Evolutionary conservation across 1,139 yeast species (phyloP), one percentile per base, ranked within the genome.

Genomic region (Diutina neorugosa): DNA sequence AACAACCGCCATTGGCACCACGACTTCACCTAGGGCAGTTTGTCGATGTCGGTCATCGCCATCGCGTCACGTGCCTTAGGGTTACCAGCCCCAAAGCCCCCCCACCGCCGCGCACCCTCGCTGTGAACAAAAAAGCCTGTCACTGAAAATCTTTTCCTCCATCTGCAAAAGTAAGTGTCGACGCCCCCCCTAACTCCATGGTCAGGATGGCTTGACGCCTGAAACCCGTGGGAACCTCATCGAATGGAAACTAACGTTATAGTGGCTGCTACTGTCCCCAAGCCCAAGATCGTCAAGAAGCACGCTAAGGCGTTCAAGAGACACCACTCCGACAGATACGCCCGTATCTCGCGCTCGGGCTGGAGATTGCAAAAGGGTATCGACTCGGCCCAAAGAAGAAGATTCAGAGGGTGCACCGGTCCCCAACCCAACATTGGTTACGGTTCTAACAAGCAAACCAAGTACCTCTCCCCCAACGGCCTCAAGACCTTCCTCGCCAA

Each of bases 291-390:
- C 81, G 97, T 93, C 78, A 94, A 94, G 93, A 94, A 94, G 91
- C 94, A 90, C 88, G 77, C 91, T 76, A 87, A 87, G 84, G 86
- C 86, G 85, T 94, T 94, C 89, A 93, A 90, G 93, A 90, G 99
- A 83, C 98, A 93, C 78, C 98, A 94, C 84, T 90, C 97, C 77
- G 99, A 94, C 87, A 90, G 97, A 80, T 93, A 89, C 81, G 84
- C 84, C 84, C 91, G 98, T 80, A 97, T 93, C 67, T 80, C 90
- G 70, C 23, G 48, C 12, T 97, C 89, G 80, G 86, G 85, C 84
- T 94, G 98, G 98, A 93, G 99, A 89, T 93, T 93, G 82, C 98
- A 94, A 82, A 93, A 91, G 89, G 99, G 99, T 93, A 94, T 94
- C 73, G 99, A 94, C 84, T 91, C 97, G 69, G 85, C 91, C 81